A percentile compares a stretch with the other conserved stretches of the same genome.
These are phyloP conservation scores for Leishmania martiniquensis DNA, from an alignment of 208 protist species.

Conservation along the genomic window DNA sequence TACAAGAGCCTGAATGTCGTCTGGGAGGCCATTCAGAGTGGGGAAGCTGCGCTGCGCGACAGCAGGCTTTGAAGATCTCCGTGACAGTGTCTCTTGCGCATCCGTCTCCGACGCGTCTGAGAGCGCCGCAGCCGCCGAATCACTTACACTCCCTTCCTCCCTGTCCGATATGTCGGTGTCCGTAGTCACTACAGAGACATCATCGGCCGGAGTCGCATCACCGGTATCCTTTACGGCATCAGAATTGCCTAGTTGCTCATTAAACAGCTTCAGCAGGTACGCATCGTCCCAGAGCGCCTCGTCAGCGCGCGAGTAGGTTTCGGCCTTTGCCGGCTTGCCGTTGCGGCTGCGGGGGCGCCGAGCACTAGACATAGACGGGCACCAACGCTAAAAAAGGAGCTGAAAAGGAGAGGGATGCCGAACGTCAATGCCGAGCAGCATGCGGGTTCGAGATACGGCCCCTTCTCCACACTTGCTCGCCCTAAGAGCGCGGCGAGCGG, in stretches of 20 bases:
- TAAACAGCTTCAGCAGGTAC: conserved; percentile 78
- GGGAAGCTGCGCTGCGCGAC: background rate
- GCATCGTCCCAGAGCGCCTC: conserved; percentile 81
- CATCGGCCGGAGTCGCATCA: background rate
- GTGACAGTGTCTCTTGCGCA: too few relatives aligned
- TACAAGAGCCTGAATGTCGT: conserved; percentile 40
- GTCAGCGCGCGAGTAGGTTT: conserved; percentile 52
- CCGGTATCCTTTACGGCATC: conserved; percentile 10
- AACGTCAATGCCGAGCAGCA: too few relatives aligned
- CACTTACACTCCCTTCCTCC: background rate
- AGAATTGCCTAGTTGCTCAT: conserved; percentile 64
- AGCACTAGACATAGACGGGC: background rate
- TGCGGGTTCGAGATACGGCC: background rate
- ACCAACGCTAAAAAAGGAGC: too few relatives aligned
- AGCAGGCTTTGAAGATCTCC: background rate
- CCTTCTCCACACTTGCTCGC: background rate
- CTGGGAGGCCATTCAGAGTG: conserved; percentile 23
- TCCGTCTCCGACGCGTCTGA: background rate
- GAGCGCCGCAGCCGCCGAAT: background rate
- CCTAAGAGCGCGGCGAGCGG: background rate
- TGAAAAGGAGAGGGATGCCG: background rate
- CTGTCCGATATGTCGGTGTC: background rate
- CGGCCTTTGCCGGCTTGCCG: conserved; percentile 6
- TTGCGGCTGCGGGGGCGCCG: conserved; percentile 15
- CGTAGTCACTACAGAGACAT: background rate